Evolutionary conservation across 805 yeast species (phyloP).

Genomic region (Teunomyces kruisii): DNA sequence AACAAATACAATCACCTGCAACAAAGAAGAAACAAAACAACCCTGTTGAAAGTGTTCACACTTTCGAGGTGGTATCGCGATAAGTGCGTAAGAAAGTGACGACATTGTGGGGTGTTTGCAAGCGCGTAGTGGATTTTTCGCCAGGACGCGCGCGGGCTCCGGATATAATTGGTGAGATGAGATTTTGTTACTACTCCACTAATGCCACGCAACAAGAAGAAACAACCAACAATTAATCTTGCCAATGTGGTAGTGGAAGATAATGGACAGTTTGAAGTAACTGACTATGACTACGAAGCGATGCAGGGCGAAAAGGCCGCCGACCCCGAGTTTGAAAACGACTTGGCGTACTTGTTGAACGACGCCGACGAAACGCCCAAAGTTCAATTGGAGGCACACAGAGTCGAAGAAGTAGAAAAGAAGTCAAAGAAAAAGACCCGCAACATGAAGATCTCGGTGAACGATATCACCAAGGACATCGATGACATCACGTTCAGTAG

Average conservation of each 20-base stretch:
- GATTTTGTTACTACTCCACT: background rate
- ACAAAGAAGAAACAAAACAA: too few species aligned
- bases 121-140: too few species aligned
- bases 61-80: too few species aligned
- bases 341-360: constrained; percentile 29
- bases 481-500: constrained; percentile 25
- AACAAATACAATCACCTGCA: too few species aligned
- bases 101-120: too few species aligned
- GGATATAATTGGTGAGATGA: background rate
- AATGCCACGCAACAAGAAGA: constrained; percentile 4
- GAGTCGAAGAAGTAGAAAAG: background rate
- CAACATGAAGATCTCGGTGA: constrained; percentile 12
- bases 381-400: background rate
- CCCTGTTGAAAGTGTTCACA: too few species aligned
- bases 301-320: constrained; percentile 9
- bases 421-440: constrained; percentile 6
- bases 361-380: constrained; percentile 4
- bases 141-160: constrained; percentile 1
- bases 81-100: too few species aligned
- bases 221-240: background rate
- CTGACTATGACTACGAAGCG: constrained; percentile 16
- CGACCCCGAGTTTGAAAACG: constrained; percentile 26
- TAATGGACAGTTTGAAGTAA: constrained; percentile 12
- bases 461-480: constrained; percentile 29
- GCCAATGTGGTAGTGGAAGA: background rate